Base-by-base conservation (phyloP, 768 basidiomycete genomes). In the Paxillus ammoniavirescens region DNA sequence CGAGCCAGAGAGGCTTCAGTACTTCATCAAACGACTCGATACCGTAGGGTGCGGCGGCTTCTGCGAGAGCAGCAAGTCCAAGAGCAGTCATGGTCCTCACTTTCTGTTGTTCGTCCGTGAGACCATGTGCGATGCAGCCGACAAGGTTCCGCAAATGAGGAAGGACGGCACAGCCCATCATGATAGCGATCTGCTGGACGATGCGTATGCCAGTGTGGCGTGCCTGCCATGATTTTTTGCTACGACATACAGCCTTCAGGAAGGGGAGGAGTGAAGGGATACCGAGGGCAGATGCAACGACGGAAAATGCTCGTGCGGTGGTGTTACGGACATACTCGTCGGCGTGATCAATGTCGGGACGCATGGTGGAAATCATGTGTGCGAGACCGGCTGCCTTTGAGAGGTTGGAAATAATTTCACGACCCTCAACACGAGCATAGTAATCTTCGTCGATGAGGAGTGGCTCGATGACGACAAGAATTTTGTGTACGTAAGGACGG, bases 281-380 rank as follows among this genome's bases (percentile, higher is more conserved):
- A 62, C 97, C 95, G 54, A 99, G 89, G 1, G 97, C 97, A 1
- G 96, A 98, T 10, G 97, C 97, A 52, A 98, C 97, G 52, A 99
- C 97, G 26, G 95, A 97, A 80, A 98, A 94, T 4, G 97, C 97
- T 63, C 97, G 90, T 35, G 97, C 96, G 14, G 97, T 99, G 42
- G 97, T 99, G 71, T 99, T 99, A 55, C 96, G 91, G 4, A 98
- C 96, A 60, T 99, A 98, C 72, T 99, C 97, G 67, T 99, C 96
- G 42, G 97, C 94, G 63, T 98, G 96, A 72, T 99, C 96, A 57
- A 98, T 98, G 78, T 99, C 96, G 3, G 97, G 96, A 62, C 96
- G 89, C 96, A 99, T 98, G 17, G 96, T 99, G 35, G 97, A 99
- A 64, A 99, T 99, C 97, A 99, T 98, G 74, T 99, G 97, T 2